Conservation (phyloP, 2,329 filamentous ascomycete genomes). For the Stagonosporopsis vannaccii region DNA sequence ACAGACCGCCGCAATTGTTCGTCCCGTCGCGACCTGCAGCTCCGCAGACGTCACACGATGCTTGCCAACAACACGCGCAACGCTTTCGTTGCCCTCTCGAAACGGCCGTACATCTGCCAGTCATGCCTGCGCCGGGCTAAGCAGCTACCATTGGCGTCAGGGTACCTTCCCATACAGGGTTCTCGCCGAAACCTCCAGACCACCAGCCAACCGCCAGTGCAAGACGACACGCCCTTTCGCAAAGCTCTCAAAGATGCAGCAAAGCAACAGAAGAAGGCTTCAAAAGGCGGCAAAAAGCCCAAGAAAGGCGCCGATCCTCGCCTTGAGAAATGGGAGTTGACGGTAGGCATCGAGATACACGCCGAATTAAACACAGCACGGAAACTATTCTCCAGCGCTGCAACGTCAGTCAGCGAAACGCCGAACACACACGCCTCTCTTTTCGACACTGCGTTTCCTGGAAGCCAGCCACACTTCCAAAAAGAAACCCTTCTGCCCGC, state of each 20-base stretch:
- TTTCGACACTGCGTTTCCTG: conserved; percentile 90
- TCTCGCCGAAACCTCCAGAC: conserved; percentile 35
- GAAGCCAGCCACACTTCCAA: conserved; percentile 87
- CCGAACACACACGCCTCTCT: conserved; percentile 88
- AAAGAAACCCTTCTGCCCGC: conserved; percentile 83
- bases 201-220: conserved; percentile 23
- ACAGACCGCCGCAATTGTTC: conserved; percentile 34
- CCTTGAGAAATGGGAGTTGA: conserved; percentile 80
- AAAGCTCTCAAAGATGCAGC: conserved; percentile 49
- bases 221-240: conserved; percentile 44
- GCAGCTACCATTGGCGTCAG: conserved; percentile 24
- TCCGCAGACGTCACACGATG: conserved; percentile 39
- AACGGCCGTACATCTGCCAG: conserved; percentile 39
- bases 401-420: conserved; percentile 60
- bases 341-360: conserved; percentile 96
- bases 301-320: conserved; percentile 27
- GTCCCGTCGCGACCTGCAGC: conserved; percentile 21
- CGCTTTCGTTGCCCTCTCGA: conserved; percentile 30
- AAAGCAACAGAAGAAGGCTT: conserved; percentile 43
- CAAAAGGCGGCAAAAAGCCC: conserved; percentile 14
- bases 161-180: not conserved
- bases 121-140: conserved; percentile 35
- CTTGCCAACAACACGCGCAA: conserved; percentile 32
- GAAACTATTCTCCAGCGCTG: conserved; percentile 83
- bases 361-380: conserved; percentile 88